Base-by-base conservation (phyloP, 352 stramenopile genomes). In the Globisporangium alternatum region DNA sequence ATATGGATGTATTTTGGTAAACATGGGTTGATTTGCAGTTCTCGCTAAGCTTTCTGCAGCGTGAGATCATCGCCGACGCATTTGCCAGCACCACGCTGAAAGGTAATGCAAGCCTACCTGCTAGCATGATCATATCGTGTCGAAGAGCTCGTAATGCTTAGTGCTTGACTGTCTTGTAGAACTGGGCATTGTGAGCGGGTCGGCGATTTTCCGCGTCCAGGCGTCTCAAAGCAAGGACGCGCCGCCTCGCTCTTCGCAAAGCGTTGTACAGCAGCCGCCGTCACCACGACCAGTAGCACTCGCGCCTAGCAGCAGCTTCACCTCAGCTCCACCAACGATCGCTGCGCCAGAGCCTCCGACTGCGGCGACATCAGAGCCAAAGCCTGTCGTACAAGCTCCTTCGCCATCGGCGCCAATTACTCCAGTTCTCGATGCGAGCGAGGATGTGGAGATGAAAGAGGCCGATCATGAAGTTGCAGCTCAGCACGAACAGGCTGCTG, bases 171-270 rank as follows among this genome's bases (percentile, higher is more conserved):
- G 21, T 44, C 13, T 7, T 39, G 31, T 49, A 92, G 83, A 95
- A 5, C 56, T 96, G 25, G 88, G 88, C 0, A 83, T 96, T 47
- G 31, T 90, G 55, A 91, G 78, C 59, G 88, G 88, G 7, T 96
- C 88, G 37, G 88, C 81, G 21, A 95, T 96, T 66, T 96, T 96
- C 62, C 88, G 86, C 7, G 74, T 95, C 62, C 79, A 88, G 52
- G 39, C 25, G 33, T 19, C 65, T 22, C 22, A 56, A 61, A 65
- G 10, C 22, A 56, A 35, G 19, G 22, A 59, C 19, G 61, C 17
- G 13, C 35, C 64, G 13, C 35, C 64, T 43, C 28, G 17, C 1
- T 41, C 47, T 10, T 3, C 21, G 21, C 52, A 68, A 12, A 70
- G 13, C 52, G 17, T 25, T 28, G 13, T 15, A 19, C 41, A 52